A percentile compares a stretch with the other conserved stretches of the same genome.
These are phyloP conservation scores for Penicillium aurantiogriseum DNA, from an alignment of 2,329 filamentous ascomycete species.

Conservation along the genomic window DNA sequence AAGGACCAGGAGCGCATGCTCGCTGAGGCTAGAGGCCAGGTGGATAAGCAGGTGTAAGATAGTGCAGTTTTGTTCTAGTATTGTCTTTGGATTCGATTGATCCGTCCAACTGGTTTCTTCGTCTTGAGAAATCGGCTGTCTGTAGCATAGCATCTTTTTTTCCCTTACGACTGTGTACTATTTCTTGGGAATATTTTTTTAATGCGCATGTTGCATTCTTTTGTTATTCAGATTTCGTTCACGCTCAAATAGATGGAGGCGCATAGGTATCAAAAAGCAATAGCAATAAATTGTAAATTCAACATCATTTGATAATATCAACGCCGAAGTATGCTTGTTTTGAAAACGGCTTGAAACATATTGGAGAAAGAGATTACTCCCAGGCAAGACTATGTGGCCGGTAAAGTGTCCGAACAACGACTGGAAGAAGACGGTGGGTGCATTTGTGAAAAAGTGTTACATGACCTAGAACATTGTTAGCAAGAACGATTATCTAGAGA, in stretches of 20 bases:
- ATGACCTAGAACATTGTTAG: constrained; percentile 20
- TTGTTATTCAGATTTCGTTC: not conserved
- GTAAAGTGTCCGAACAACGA: not conserved
- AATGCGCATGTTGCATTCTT: constrained; percentile 9
- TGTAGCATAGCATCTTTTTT: constrained; percentile 29
- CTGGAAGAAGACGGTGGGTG: not conserved
- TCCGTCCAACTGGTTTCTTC: constrained; percentile 13
- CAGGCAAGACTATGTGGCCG: not conserved
- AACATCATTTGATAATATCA: not conserved
- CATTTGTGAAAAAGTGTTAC: constrained; percentile 7
- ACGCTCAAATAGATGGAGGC: not conserved
- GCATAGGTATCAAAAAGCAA: not conserved
- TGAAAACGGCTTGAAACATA: not conserved
- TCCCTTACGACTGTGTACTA: constrained; percentile 24
- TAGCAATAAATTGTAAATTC: not conserved
- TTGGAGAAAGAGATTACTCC: not conserved
- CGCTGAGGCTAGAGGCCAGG: constrained; percentile 45
- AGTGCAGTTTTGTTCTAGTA: constrained; percentile 5
- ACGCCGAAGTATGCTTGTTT: constrained; percentile 2
- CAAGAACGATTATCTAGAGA: not conserved
- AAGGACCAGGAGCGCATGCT: constrained; percentile 48
- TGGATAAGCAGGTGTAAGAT: constrained; percentile 39
- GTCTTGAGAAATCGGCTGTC: constrained; percentile 10
- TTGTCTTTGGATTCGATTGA: constrained; percentile 10
- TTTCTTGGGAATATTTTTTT: constrained; percentile 21